Percentiles rank a stretch among this genome's conserved stretches.
phyloP scores from a whole-genome alignment of 495 filamentous ascomycete genomes.

The Xanthoparmelia taractica region DNA sequence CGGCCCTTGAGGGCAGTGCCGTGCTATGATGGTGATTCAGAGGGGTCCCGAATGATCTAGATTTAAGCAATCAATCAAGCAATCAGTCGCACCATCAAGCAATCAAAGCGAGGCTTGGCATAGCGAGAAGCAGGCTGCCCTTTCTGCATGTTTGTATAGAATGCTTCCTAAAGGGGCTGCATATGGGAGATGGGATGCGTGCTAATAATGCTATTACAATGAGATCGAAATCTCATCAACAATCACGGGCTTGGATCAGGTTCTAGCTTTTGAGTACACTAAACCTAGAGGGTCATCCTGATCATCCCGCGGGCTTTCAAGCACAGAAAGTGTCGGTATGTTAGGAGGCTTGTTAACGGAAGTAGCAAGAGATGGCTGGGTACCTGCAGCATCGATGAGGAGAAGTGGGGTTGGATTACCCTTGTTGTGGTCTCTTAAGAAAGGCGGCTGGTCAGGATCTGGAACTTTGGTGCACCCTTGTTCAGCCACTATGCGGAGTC shows the following conservation, averaged over 20 bases:
- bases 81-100: not conserved
- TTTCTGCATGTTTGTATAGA: not conserved
- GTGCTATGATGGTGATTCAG: not conserved
- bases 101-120: not conserved
- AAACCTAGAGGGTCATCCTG: not conserved
- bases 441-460: conserved; percentile 15
- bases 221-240: not conserved
- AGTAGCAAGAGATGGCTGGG: not conserved
- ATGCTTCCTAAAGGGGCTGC: not conserved
- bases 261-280: not conserved
- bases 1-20: not conserved
- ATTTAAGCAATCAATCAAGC: too few relatives aligned
- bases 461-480: conserved; percentile 13
- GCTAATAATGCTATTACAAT: not conserved
- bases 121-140: not conserved
- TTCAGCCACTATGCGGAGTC: conserved; percentile 14
- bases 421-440: not conserved
- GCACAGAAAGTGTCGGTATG: not conserved
- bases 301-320: not conserved
- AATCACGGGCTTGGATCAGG: not conserved
- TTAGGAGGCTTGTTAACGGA: not conserved
- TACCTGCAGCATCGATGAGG: not conserved
- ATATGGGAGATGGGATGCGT: not conserved
- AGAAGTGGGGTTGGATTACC: not conserved
- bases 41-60: too few relatives aligned